A percentile compares a stretch with the other conserved stretches of the same genome.
phyloP scores from a whole-genome alignment of 495 filamentous ascomycete species.

The Alectoria sarmentosa region DNA sequence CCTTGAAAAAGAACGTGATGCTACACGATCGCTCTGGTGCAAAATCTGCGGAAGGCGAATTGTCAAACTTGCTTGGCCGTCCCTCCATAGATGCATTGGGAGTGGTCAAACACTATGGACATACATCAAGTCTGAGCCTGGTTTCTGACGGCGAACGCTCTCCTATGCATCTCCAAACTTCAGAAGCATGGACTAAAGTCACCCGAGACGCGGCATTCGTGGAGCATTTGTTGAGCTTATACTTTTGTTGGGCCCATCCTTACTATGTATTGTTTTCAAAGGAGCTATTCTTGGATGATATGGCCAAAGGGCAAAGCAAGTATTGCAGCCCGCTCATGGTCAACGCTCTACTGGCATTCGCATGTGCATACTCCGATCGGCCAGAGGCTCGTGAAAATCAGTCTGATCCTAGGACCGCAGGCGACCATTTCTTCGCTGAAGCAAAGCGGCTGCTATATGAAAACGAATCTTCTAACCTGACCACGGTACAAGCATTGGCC shows the following conservation, averaged over 20 bases:
- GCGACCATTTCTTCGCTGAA: constrained; percentile 67
- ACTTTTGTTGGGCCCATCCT: constrained; percentile 79
- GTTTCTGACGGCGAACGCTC: constrained; percentile 1
- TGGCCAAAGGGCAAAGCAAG: constrained; percentile 43
- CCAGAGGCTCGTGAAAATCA: constrained; percentile 54
- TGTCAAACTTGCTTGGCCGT: constrained; percentile 30
- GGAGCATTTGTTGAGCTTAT: constrained; percentile 39
- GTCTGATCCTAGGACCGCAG: constrained; percentile 54
- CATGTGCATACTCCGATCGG: constrained; percentile 66
- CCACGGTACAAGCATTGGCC: constrained; percentile 70
- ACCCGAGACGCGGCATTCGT: constrained; percentile 6
- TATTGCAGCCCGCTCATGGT: constrained; percentile 70
- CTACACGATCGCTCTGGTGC: constrained; percentile 22
- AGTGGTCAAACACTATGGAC: constrained; percentile 12
- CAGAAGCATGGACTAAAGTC: constrained; percentile 16
- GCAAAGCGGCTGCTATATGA: constrained; percentile 52
- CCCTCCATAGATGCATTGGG: constrained; percentile 4
- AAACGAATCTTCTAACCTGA: constrained; percentile 53
- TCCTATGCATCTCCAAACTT: constrained; percentile 3
- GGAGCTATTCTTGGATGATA: constrained; percentile 63
- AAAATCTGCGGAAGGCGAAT: constrained; percentile 30
- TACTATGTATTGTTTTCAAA: constrained; percentile 66
- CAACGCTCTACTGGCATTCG: constrained; percentile 65
- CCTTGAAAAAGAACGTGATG: constrained; percentile 30
- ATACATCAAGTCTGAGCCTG: constrained; percentile 16